Evolutionary conservation across 1,284 basidiomycete species (phyloP).

Genomic region (Cutaneotrichosporon mucoides): DNA sequence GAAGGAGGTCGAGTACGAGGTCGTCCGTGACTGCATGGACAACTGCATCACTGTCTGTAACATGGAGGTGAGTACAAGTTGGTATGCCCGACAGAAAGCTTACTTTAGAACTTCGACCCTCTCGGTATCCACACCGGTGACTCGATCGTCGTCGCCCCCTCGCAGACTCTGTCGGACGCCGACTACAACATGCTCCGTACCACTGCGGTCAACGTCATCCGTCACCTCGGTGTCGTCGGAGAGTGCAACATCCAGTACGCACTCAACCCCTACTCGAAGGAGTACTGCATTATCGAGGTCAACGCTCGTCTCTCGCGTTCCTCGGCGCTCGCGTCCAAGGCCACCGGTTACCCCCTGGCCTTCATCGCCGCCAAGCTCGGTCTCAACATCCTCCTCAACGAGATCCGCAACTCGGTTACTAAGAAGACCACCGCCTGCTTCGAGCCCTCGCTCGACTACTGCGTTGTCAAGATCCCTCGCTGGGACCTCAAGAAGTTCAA

Average conservation of each 20-base stretch:
- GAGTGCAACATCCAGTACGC: conserved; percentile 99
- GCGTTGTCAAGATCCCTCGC: conserved; percentile 96
- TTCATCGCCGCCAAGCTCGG: conserved; percentile 98
- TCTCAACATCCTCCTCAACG: conserved; percentile 92
- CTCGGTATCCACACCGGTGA: conserved; percentile 98
- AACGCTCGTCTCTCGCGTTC: conserved; percentile 99
- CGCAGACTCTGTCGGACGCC: conserved; percentile 93
- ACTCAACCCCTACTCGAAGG: conserved; percentile 86
- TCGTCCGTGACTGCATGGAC: conserved; percentile 94
- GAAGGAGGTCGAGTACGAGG: conserved; percentile 99
- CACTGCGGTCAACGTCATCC: conserved; percentile 95
- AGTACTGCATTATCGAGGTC: conserved; percentile 99
- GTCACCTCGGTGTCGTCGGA: conserved; percentile 93
- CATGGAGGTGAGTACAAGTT: conserved; percentile 75
- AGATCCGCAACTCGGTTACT: conserved; percentile 96
- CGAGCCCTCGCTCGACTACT: conserved; percentile 95
- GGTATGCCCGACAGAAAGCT: conserved; percentile 1
- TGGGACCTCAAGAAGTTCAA: conserved; percentile 99
- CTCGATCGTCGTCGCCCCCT: conserved; percentile 97
- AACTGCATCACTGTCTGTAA: conserved; percentile 97
- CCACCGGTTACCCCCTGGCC: conserved; percentile 95
- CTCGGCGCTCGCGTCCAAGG: conserved; percentile 95
- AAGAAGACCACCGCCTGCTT: conserved; percentile 96
- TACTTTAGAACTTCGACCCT: conserved; percentile 87
- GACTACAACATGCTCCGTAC: conserved; percentile 99